phyloP scores from a whole-genome alignment of 2,329 filamentous ascomycete genomes.

The Verticillium longisporum region DNA sequence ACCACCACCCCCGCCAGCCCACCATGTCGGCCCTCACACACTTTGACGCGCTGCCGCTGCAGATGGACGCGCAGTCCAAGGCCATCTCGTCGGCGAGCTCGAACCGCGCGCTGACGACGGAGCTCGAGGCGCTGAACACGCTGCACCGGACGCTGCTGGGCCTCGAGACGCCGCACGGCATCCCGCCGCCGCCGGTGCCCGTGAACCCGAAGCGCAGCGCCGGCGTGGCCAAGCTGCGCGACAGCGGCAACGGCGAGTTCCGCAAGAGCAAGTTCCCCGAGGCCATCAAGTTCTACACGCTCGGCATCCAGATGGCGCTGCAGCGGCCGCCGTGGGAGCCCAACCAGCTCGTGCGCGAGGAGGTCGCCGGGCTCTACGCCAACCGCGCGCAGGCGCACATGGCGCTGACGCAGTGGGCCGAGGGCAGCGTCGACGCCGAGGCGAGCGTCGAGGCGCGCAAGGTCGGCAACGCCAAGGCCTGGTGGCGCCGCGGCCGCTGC shows the following conservation, averaged over 20 bases:
- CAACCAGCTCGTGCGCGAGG: slow-evolving; percentile 73
- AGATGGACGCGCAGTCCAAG: slow-evolving; percentile 78
- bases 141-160: slow-evolving; percentile 69
- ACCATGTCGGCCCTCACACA: slow-evolving; percentile 57
- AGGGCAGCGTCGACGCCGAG: slow-evolving; percentile 82
- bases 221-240: slow-evolving; percentile 84
- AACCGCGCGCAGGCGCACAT: slow-evolving; percentile 91
- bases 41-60: slow-evolving; percentile 77
- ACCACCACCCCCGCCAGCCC: slow-evolving; percentile 2
- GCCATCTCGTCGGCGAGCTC: slow-evolving; percentile 50
- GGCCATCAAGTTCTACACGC: slow-evolving; percentile 72
- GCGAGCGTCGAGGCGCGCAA: slow-evolving; percentile 81
- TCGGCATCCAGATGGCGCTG: slow-evolving; percentile 87
- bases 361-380: slow-evolving; percentile 70
- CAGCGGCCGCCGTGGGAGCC: slow-evolving; percentile 84
- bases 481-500: slow-evolving; percentile 83
- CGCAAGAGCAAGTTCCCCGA: slow-evolving; percentile 70
- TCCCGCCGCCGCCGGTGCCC: slow-evolving; percentile 81
- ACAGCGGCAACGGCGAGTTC: slow-evolving; percentile 76
- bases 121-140: slow-evolving; percentile 68
- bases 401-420: slow-evolving; percentile 73
- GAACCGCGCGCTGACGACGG: slow-evolving; percentile 47
- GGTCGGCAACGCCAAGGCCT: slow-evolving; percentile 85
- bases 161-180: slow-evolving; percentile 53
- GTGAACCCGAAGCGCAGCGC: slow-evolving; percentile 89